Evolutionary conservation across 169 alveolate species (phyloP).

Genomic region (Cryptosporidium parvum): DNA sequence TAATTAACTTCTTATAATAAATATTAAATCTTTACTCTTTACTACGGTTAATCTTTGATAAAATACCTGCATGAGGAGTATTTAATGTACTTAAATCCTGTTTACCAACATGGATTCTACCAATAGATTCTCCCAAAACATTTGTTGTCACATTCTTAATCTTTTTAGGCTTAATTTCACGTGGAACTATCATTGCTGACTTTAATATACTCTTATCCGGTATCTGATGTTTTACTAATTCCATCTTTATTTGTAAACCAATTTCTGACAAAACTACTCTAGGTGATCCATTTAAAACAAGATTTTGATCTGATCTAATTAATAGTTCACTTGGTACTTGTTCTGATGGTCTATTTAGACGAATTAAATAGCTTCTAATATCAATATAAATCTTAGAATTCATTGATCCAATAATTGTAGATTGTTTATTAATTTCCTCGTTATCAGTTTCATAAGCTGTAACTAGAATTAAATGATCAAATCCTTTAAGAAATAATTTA

Average conservation of each 20-base stretch:
- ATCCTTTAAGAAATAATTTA: conserved; percentile 43
- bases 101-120: conserved; percentile 72
- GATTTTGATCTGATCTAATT: conserved; percentile 13
- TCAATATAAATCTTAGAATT: conserved; percentile 34
- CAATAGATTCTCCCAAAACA: conserved; percentile 55
- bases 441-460: conserved; percentile 43
- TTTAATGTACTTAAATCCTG: conserved; percentile 57
- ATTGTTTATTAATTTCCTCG: background rate
- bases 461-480: conserved; percentile 53
- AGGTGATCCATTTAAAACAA: conserved; percentile 38
- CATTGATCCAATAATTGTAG: conserved; percentile 7
- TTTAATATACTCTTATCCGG: conserved; percentile 42
- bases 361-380: conserved; percentile 43
- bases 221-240: conserved; percentile 20
- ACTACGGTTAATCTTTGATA: conserved; percentile 24
- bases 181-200: conserved; percentile 35
- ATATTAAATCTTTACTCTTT: background rate
- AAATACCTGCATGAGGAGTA: conserved; percentile 61
- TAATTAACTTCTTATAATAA: background rate
- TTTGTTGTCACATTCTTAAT: conserved; percentile 56
- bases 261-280: conserved; percentile 16
- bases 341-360: conserved; percentile 17
- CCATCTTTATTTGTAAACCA: conserved; percentile 52
- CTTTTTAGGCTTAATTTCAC: conserved; percentile 46
- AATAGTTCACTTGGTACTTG: background rate